Evolutionary conservation across 2,329 filamentous ascomycete genomes (phyloP), one percentile per base, ranked within the genome.

Genomic region (Berkeleyomyces rouxiae): DNA sequence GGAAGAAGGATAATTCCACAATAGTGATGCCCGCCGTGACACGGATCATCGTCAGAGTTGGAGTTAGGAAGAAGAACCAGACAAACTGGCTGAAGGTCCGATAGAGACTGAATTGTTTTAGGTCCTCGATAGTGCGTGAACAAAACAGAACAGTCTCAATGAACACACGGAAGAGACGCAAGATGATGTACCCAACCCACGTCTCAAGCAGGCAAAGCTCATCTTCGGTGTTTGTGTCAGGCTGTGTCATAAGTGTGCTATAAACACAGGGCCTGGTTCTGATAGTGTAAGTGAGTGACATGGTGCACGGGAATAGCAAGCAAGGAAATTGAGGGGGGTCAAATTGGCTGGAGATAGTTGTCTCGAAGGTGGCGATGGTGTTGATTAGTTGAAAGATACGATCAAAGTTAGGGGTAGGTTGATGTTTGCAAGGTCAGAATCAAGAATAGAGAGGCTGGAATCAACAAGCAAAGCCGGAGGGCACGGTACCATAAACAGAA

Each of bases 191-290:
- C 23, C 63, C 63, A n/a, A 58, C 49, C 61, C 63, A 65, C 23
- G 63, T 65, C 36, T 65, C 63, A 39, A 65, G 58, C 16, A 65
- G 49, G 13, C 57, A 57, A 33, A 62, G 43, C 9, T 40, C 16
- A 4, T 65, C 60, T n/a, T 61, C 57, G 36, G 53, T 23, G 42
- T 46, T 9, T 23, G 61, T 33, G 37, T 58, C 53, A 4, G 42
- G 61, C 51, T 58, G 13, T 33, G 42, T 31, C 9, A 31, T 9
- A 13, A 58, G 40, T 33, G 51, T 55, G 4, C 39, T 39, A 31
- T 58, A 58, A 9, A 44, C 36, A 44, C 53, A 62, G 42, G 51
- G 37, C 7, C 51, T 62, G 33, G 61, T 62, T 40, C 61, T 51
- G 11, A 62, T 2, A 13, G 51, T 58, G 61, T 62, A 62, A 10